Base-by-base conservation (phyloP, 2,329 filamentous ascomycete genomes). In the Botrytis galanthina region DNA sequence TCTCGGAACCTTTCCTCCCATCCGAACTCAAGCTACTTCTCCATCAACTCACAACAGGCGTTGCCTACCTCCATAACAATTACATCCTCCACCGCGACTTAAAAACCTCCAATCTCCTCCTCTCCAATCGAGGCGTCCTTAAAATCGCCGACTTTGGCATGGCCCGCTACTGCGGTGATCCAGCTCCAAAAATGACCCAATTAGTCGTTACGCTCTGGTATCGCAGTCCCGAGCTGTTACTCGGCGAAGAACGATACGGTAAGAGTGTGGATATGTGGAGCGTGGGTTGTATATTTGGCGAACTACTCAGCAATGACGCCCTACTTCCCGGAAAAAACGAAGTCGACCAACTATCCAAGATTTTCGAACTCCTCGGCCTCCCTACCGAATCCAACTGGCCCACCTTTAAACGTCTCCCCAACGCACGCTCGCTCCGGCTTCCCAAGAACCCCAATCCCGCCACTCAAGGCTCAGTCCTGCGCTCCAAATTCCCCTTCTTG, bases 111-210 rank as follows among this genome's bases (percentile, higher is more conserved):
- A 97, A 97, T 80, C 90, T 99, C 64, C 90, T 99, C 64, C 92
- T 99, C 84, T 97, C 94, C 85, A 98, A 98, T 85, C 93, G 94
- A 63, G 96, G 96, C 63, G 91, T 93, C 81, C 91, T 99, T 82
- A 98, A 98, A 83, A 91, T 99, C 76, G 96, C 96, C 74, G 96
- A 99, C 83, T 99, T 99, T 81, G 96, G 96, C 82, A 98, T 99
- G 94, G 95, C 96, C 5, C 89, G 96, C 42, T 96, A 96, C 83
- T 92, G 93, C 73, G 92, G 92, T 69, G 90, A 93, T 78, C 94
- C 95, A 6, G 86, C 90, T 0, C 87, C 90, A 1, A 92, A 92
- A 75, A 87, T 98, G 74, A 98, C 96, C 3, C 92, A 95, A 81
- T 89, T 98, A 64, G 96, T 99, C 75, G 95, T 98, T 29, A 99